Percentiles rank a stretch among this genome's conserved stretches.
phyloP scores from a whole-genome alignment of 1,284 basidiomycete species.

The Cutaneotrichosporon cyanovorans region DNA sequence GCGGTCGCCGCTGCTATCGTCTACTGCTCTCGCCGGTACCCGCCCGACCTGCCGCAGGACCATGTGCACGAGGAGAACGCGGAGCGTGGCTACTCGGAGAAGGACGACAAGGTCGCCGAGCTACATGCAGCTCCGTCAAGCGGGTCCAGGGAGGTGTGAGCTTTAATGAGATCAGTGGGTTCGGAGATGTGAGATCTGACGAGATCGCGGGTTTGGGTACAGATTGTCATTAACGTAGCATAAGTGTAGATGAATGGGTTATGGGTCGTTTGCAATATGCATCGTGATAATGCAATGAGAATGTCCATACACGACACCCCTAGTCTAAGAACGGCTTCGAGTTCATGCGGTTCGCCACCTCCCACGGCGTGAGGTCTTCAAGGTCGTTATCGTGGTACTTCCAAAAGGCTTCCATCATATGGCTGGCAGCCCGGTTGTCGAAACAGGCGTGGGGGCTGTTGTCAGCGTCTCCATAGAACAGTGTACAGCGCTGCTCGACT shows the following conservation, averaged over 20 bases:
- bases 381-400: constrained; percentile 19
- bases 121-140: too few species aligned
- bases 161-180: too few species aligned
- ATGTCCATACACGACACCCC: too few species aligned
- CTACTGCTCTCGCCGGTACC: constrained; percentile 23
- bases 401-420: constrained; percentile 30
- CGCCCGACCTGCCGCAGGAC: constrained; percentile 11
- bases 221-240: too few species aligned
- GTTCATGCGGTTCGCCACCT: constrained; percentile 19
- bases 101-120: background rate
- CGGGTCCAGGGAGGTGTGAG: too few species aligned
- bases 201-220: too few species aligned
- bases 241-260: too few species aligned
- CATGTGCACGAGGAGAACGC: background rate
- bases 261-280: too few species aligned
- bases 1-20: constrained; percentile 25
- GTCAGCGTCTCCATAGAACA: background rate
- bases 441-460: constrained; percentile 38
- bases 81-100: background rate
- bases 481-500: constrained; percentile 7
- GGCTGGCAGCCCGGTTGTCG: constrained; percentile 31
- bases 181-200: too few species aligned
- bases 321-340: constrained; percentile 22
- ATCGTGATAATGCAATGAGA: too few species aligned
- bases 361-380: constrained; percentile 19